Evolutionary conservation across 2,329 filamentous ascomycete genomes (phyloP).

Genomic region (Eutypa lata): DNA sequence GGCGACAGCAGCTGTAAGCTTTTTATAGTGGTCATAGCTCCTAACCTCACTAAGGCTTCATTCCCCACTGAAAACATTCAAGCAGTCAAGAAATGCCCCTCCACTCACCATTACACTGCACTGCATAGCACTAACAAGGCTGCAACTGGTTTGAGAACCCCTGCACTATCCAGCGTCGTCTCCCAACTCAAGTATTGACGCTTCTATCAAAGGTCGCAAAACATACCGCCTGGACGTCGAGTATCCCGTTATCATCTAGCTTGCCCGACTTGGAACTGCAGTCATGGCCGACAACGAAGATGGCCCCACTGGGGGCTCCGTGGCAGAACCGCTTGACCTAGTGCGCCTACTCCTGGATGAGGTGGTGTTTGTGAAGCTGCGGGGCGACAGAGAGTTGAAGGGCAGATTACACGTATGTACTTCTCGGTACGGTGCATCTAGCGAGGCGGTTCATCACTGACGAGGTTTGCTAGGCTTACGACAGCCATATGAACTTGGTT

Average conservation of each 20-base stretch:
- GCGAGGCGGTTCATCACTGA: background rate
- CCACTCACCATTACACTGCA: background rate
- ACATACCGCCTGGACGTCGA: too few relatives aligned
- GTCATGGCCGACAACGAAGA: constrained; percentile 83
- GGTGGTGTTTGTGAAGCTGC: constrained; percentile 93
- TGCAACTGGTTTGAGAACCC: background rate
- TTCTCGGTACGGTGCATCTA: background rate
- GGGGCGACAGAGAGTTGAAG: constrained; percentile 92
- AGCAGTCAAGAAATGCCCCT: background rate
- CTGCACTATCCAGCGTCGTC: too few relatives aligned
- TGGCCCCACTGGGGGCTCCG: constrained; percentile 67
- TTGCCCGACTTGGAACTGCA: constrained; percentile 1
- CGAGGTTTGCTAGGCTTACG: constrained; percentile 71
- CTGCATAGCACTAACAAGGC: too few relatives aligned
- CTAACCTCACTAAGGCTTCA: background rate
- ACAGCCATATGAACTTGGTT: constrained; percentile 96
- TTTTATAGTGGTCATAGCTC: background rate
- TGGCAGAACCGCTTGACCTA: constrained; percentile 90
- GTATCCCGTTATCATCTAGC: too few relatives aligned
- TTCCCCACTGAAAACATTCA: background rate
- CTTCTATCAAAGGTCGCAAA: too few relatives aligned
- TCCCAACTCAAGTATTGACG: too few relatives aligned
- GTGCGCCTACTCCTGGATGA: constrained; percentile 94
- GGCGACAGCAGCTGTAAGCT: background rate
- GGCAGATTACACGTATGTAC: constrained; percentile 83